phyloP scores from a whole-genome alignment of 208 protist species.

The Wallacemonas sp. region DNA sequence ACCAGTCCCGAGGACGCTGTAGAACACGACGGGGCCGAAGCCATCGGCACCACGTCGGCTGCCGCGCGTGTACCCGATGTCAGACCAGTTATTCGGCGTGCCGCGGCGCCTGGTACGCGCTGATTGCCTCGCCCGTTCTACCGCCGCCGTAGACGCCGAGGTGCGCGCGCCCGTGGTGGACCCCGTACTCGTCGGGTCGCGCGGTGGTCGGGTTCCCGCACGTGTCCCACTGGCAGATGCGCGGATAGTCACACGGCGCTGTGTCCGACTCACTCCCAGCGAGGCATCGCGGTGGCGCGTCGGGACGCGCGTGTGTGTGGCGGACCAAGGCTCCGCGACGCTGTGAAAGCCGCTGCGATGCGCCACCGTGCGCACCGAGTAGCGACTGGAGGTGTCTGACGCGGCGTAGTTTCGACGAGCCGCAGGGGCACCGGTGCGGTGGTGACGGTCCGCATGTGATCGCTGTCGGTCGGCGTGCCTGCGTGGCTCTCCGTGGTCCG shows the following conservation, averaged over 20 bases:
- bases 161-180: not conserved
- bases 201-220: not conserved
- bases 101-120: not conserved
- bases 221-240: too few relatives aligned
- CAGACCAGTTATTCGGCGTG: constrained; percentile 7
- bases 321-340: not conserved
- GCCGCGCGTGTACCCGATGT: not conserved
- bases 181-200: too few relatives aligned
- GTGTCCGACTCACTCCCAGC: too few relatives aligned
- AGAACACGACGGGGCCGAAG: not conserved
- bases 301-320: not conserved
- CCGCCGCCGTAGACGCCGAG: not conserved
- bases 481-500: not conserved
- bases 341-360: not conserved
- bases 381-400: constrained; percentile 3
- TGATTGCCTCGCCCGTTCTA: not conserved
- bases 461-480: not conserved
- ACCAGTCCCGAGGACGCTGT: not conserved
- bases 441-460: not conserved
- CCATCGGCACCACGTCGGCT: not conserved
- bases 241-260: too few relatives aligned
- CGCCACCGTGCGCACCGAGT: not conserved
- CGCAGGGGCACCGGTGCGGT: not conserved
- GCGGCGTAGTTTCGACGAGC: not conserved
- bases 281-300: not conserved